These are phyloP conservation scores for Ophiostoma piceae DNA, from an alignment of 2,329 filamentous ascomycete genomes.

Conservation along the genomic window DNA sequence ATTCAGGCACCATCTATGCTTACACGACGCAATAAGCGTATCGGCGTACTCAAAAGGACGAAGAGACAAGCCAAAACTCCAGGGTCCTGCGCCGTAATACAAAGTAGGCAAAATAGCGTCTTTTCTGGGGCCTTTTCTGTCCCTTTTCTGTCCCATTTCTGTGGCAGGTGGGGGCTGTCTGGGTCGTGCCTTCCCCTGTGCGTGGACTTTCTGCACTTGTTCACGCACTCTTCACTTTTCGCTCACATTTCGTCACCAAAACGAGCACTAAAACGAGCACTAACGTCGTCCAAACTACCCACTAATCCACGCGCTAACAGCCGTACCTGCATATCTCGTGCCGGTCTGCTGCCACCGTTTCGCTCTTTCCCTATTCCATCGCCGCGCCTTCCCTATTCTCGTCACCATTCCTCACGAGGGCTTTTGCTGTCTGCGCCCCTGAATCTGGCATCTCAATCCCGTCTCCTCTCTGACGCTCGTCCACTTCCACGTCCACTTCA, in stretches of 20 bases:
- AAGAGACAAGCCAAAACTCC: neutral
- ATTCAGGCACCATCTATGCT: neutral
- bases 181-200: neutral
- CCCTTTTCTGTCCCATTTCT: neutral
- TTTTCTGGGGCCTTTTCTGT: neutral
- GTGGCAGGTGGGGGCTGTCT: neutral
- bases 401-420: constrained; percentile 10
- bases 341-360: constrained; percentile 11
- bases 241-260: neutral
- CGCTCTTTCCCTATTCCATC: constrained; percentile 8
- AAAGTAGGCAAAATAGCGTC: neutral
- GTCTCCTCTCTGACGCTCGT: neutral
- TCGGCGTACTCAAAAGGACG: neutral
- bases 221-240: neutral
- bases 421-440: constrained; percentile 3
- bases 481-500: neutral
- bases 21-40: neutral
- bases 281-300: neutral
- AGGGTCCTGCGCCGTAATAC: neutral
- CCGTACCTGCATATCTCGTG: constrained; percentile 11
- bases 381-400: constrained; percentile 1
- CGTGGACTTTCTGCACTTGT: neutral
- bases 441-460: constrained; percentile 3
- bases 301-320: neutral
- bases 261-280: neutral